These are phyloP conservation scores for Leptoxyphium fumago DNA, from an alignment of 2,329 filamentous ascomycete genomes.

Conservation along the genomic window DNA sequence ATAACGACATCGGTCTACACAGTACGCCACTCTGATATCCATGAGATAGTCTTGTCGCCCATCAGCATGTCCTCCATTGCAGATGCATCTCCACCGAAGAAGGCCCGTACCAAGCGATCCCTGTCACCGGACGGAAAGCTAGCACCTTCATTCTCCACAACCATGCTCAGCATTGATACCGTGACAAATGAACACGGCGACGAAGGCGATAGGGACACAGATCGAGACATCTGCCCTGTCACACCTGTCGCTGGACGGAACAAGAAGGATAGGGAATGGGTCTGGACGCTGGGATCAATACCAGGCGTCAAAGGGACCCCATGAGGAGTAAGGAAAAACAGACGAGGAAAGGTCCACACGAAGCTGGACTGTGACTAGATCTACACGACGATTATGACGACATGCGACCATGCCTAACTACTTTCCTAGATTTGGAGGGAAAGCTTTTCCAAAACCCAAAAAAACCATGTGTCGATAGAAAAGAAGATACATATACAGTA, in stretches of 20 bases:
- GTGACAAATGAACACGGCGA: not conserved
- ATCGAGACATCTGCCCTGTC: slow-evolving; percentile 31
- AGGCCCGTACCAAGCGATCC: slow-evolving; percentile 15
- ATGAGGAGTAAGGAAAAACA: too few relatives aligned
- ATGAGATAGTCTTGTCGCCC: slow-evolving; percentile 22
- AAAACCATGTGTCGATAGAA: too few relatives aligned
- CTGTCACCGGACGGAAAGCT: slow-evolving; percentile 1
- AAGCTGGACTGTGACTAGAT: too few relatives aligned
- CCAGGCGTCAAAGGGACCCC: too few relatives aligned
- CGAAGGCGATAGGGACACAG: slow-evolving; percentile 29
- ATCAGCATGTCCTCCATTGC: slow-evolving; percentile 16
- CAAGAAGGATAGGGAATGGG: slow-evolving; percentile 41
- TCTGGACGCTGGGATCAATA: slow-evolving; percentile 37
- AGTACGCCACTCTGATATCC: slow-evolving; percentile 40
- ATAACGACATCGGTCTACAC: slow-evolving; percentile 42
- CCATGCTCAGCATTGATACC: not conserved
- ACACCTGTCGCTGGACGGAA: slow-evolving; percentile 39
- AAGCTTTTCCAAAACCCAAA: too few relatives aligned
- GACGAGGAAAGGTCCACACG: too few relatives aligned
- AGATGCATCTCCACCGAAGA: slow-evolving; percentile 3
- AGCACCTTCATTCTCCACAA: too few relatives aligned
- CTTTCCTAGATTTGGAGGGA: too few relatives aligned
- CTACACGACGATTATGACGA: too few relatives aligned
- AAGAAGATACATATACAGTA: too few relatives aligned
- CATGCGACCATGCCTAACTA: too few relatives aligned